phyloP scores from a whole-genome alignment of 768 basidiomycete species.

The Boletales sp. region DNA sequence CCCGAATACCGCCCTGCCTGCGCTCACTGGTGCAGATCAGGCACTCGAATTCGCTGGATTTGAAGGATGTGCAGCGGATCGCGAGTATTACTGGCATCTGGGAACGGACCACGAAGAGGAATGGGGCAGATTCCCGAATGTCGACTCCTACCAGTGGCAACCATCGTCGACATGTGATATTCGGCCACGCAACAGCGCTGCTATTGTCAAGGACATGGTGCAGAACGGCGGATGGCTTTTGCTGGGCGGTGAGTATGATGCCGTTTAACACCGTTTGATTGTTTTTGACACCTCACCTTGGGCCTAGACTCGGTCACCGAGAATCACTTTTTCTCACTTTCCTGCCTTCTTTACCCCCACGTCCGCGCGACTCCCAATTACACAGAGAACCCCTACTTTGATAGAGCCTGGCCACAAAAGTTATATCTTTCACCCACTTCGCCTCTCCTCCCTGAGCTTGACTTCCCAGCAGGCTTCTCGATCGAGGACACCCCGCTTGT shows the following conservation, averaged over 20 bases:
- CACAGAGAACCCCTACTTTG: slow-evolving; percentile 48
- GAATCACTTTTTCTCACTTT: slow-evolving; percentile 71
- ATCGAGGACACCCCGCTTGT: slow-evolving; percentile 57
- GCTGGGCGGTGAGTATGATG: slow-evolving; percentile 47
- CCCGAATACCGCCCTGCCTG: slow-evolving; percentile 31
- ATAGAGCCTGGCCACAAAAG: slow-evolving; percentile 64
- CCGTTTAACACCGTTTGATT: not conserved
- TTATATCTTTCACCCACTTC: slow-evolving; percentile 59
- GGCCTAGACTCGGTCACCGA: slow-evolving; percentile 62
- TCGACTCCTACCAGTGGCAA: slow-evolving; percentile 51
- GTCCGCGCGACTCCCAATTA: slow-evolving; percentile 65
- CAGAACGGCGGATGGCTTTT: slow-evolving; percentile 70
- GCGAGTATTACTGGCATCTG: slow-evolving; percentile 64
- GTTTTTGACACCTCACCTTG: not conserved
- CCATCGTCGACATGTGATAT: slow-evolving; percentile 45
- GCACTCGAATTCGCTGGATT: slow-evolving; percentile 53
- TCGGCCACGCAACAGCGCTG: slow-evolving; percentile 37
- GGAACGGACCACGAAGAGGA: slow-evolving; percentile 46
- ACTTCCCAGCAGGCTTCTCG: slow-evolving; percentile 51
- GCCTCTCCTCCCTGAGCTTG: slow-evolving; percentile 28
- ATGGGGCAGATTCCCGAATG: slow-evolving; percentile 52
- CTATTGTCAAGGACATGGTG: slow-evolving; percentile 54
- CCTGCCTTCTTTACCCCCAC: slow-evolving; percentile 63
- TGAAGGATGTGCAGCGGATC: slow-evolving; percentile 57
- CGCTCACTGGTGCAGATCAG: slow-evolving; percentile 40